A percentile compares a stretch with the other conserved stretches of the same genome.
phyloP scores from a whole-genome alignment of 345 rosid species.

The Aurinia saxatilis region DNA sequence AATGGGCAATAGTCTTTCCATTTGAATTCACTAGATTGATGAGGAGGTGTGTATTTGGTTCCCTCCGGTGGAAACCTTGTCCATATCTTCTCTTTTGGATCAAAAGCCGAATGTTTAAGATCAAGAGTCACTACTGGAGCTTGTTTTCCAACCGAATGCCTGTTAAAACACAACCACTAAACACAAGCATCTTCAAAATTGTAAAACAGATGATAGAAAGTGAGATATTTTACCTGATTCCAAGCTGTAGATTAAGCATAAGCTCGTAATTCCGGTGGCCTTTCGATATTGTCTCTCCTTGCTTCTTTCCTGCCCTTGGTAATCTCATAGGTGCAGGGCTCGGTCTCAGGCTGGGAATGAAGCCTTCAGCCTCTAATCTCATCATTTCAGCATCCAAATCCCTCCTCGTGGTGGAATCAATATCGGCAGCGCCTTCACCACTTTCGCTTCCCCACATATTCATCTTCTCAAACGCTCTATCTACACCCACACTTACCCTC shows the following conservation, averaged over 20 bases:
- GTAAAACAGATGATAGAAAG: background rate
- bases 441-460: constrained; percentile 55
- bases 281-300: constrained; percentile 80
- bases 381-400: constrained; percentile 41
- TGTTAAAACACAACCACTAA: constrained; percentile 3
- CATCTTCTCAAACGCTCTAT: constrained; percentile 65
- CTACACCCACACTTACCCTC: constrained; percentile 74
- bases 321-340: constrained; percentile 43
- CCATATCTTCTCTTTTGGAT: constrained; percentile 91
- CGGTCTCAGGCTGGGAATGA: constrained; percentile 22
- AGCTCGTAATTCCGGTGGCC: constrained; percentile 89
- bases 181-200: background rate
- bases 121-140: constrained; percentile 67
- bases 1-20: constrained; percentile 97
- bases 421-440: constrained; percentile 30
- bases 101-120: constrained; percentile 82
- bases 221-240: constrained; percentile 40
- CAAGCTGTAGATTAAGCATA: constrained; percentile 87
- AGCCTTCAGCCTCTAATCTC: constrained; percentile 38
- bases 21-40: constrained; percentile 71
- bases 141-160: constrained; percentile 85
- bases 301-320: constrained; percentile 58
- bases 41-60: constrained; percentile 85
- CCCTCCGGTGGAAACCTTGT: constrained; percentile 92
- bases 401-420: constrained; percentile 23